phyloP scores from a whole-genome alignment of 2,329 filamentous ascomycete species.

The Cytospora leucostoma region DNA sequence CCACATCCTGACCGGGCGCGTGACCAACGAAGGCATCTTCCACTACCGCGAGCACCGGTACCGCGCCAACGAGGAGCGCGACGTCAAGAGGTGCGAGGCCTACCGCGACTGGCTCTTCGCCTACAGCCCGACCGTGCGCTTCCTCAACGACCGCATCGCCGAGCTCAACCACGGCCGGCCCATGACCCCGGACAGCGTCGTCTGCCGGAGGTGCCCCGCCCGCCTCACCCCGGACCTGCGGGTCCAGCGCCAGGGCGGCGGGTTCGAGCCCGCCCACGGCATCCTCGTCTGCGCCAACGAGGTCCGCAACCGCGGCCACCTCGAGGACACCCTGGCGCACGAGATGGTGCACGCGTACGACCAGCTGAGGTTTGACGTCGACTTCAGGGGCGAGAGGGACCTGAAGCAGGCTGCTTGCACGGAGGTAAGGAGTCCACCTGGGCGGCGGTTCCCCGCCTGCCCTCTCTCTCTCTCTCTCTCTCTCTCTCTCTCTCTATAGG shows the following conservation, averaged over 20 bases:
- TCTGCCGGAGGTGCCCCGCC: slow-evolving; percentile 76
- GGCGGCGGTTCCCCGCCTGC: slow-evolving; percentile 3
- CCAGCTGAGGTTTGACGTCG: slow-evolving; percentile 85
- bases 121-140: slow-evolving; percentile 84
- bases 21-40: slow-evolving; percentile 68
- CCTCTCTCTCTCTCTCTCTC: too few species aligned
- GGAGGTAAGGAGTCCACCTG: slow-evolving; percentile 61
- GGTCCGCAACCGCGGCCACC: slow-evolving; percentile 73
- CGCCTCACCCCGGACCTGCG: slow-evolving; percentile 58
- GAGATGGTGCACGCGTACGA: slow-evolving; percentile 99
- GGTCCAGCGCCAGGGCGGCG: slow-evolving; percentile 69
- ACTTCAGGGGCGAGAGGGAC: slow-evolving; percentile 70
- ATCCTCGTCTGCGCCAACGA: slow-evolving; percentile 94
- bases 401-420: slow-evolving; percentile 90
- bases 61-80: slow-evolving; percentile 70
- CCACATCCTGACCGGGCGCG: slow-evolving; percentile 72
- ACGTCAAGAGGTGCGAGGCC: slow-evolving; percentile 80
- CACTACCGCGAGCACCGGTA: slow-evolving; percentile 80
- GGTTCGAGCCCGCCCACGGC: slow-evolving; percentile 83
- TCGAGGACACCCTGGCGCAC: slow-evolving; percentile 93
- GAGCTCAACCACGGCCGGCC: slow-evolving; percentile 68
- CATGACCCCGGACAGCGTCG: slow-evolving; percentile 73
- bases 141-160: slow-evolving; percentile 78
- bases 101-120: slow-evolving; percentile 81
- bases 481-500: too few species aligned